Base-by-base conservation (phyloP, 2,329 filamentous ascomycete genomes). In the Pseudogymnoascus sp. region DNA sequence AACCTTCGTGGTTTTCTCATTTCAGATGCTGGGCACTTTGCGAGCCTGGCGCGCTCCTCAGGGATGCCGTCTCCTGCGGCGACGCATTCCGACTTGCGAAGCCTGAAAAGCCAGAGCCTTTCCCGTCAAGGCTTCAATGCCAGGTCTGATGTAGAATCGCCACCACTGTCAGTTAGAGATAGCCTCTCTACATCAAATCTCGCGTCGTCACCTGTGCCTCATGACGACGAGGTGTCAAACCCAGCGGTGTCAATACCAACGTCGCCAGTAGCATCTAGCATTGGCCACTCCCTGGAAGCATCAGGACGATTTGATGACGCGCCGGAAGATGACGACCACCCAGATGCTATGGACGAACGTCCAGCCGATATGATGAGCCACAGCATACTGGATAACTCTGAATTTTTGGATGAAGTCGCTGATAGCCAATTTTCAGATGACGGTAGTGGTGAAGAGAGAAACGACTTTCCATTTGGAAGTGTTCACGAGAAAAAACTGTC, bases 1-100 rank as follows among this genome's bases (percentile, higher is more conserved):
- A 83, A 83, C 60, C 82, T 91, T 34, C 82, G 83, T 21, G 87
- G 86, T 12, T 83, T 82, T 67, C 73, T 90, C 28, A 85, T 90
- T 42, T 88, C 87, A 2, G 87, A 90, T 68, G 84, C 85, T 16
- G 85, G 84, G 56, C 81, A 85, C 40, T 89, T 90, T 64, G 83
- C 85, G 3, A 80, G 80, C 8, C 73, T 88, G 40, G 81, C 82
- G 10, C 80, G 80, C 44, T 83, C 84, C 3, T 82, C 85, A 1
- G 83, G 84, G 1, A 76, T 84, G 67, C 81, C 81, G 5, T 88
- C 86, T 1, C 85, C 87, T 1, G 75, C 77, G 5, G 78, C 79
- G 64, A 78, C 79, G 4, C 76, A 76, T 59, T 84, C 83, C 5
- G 68, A 71, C 59, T 73, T 62, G 23, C 40, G 36, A n/a, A 62